A percentile compares a stretch with the other conserved stretches of the same genome.
Evolutionary conservation across 2,329 filamentous ascomycete genomes (phyloP).

Genomic region (Nemania sp.): DNA sequence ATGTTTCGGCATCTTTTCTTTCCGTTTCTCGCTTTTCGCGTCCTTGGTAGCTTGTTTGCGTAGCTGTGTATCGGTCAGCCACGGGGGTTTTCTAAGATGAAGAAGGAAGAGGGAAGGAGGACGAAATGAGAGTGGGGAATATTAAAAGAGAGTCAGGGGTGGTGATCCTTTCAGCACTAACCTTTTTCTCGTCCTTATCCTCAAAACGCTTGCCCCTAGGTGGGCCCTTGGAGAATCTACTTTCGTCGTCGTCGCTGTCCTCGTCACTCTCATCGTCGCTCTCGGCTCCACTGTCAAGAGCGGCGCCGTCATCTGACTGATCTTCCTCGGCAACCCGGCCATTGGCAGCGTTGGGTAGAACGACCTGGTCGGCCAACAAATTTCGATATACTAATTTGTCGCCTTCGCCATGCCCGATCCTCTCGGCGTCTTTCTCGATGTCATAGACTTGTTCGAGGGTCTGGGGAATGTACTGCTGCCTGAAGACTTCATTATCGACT

Average conservation of each 20-base stretch:
- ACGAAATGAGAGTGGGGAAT: background rate
- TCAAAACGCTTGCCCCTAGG: slow-evolving; percentile 85
- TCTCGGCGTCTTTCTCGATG: slow-evolving; percentile 85
- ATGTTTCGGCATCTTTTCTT: slow-evolving; percentile 95
- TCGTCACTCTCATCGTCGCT: slow-evolving; percentile 51
- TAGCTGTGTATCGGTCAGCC: slow-evolving; percentile 34
- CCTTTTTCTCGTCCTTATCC: slow-evolving; percentile 88
- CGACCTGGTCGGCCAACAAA: slow-evolving; percentile 73
- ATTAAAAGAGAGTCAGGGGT: background rate
- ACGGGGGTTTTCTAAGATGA: background rate
- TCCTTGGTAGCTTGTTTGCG: slow-evolving; percentile 95
- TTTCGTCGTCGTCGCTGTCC: slow-evolving; percentile 53
- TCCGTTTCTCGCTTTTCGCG: slow-evolving; percentile 89
- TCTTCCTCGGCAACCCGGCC: slow-evolving; percentile 44
- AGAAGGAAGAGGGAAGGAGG: background rate
- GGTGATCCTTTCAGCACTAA: slow-evolving; percentile 39
- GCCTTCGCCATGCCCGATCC: slow-evolving; percentile 73
- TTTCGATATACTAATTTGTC: slow-evolving; percentile 83
- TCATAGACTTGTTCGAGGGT: slow-evolving; percentile 96
- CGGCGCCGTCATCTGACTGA: slow-evolving; percentile 55
- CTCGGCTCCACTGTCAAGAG: slow-evolving; percentile 49
- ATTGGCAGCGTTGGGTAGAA: slow-evolving; percentile 43
- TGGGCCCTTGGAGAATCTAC: slow-evolving; percentile 64
- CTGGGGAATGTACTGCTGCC: slow-evolving; percentile 95
- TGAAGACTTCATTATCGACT: slow-evolving; percentile 88